A percentile compares a stretch with the other conserved stretches of the same genome.
phyloP scores from a whole-genome alignment of 306 rosid species.

The Hippophae rhamnoides region DNA sequence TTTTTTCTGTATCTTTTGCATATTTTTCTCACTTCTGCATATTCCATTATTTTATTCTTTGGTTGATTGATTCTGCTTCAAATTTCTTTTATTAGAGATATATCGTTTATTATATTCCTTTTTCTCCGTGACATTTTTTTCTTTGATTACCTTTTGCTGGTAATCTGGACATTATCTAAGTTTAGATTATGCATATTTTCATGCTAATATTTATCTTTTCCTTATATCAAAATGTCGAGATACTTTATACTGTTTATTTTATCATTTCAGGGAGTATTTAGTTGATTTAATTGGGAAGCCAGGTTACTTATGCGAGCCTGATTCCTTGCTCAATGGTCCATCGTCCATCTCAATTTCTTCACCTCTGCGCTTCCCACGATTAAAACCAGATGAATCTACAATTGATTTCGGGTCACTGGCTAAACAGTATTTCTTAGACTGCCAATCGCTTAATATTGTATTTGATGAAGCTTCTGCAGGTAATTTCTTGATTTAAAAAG shows the following conservation, averaged over 20 bases:
- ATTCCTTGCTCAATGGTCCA: slow-evolving; percentile 97
- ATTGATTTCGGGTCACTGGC: slow-evolving; percentile 89
- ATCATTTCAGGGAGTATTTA: slow-evolving; percentile 67
- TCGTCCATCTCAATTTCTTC: slow-evolving; percentile 94
- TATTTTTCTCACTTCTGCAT: too few species aligned
- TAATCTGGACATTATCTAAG: too few species aligned
- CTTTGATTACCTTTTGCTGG: too few species aligned
- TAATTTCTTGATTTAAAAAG: slow-evolving; percentile 26
- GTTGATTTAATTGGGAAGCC: slow-evolving; percentile 89
- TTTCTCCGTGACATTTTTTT: too few species aligned
- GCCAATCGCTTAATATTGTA: slow-evolving; percentile 69
- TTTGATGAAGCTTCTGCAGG: slow-evolving; percentile 80
- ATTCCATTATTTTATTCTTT: too few species aligned
- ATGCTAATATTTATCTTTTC: background rate
- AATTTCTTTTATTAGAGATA: too few species aligned
- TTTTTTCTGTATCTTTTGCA: too few species aligned
- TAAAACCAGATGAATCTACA: slow-evolving; percentile 61
- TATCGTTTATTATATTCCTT: too few species aligned
- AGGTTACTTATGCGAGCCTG: slow-evolving; percentile 77
- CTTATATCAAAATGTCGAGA: slow-evolving; percentile 3
- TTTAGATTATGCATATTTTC: too few species aligned
- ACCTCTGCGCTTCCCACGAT: slow-evolving; percentile 86
- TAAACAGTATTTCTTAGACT: slow-evolving; percentile 79
- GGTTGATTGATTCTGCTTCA: too few species aligned
- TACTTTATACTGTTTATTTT: slow-evolving; percentile 22